Base-by-base conservation (phyloP, 1,139 yeast species). In the Meyerozyma carpophila region DNA sequence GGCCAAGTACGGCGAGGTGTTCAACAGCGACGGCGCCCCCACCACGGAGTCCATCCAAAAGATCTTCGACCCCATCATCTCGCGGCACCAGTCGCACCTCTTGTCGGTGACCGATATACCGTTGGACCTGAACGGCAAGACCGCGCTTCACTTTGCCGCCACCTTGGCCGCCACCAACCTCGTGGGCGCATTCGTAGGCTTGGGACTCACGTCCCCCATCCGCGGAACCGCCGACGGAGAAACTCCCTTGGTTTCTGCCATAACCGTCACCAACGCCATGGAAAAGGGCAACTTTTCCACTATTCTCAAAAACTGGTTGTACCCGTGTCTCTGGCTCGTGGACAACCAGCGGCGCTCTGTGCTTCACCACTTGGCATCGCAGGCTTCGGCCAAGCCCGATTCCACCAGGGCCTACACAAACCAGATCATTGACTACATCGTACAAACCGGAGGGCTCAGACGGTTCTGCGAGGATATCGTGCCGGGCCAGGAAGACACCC, bases 401-500 rank as follows among this genome's bases (percentile, higher is more conserved):
- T 14, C 16, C 24, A n/a, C 9, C 16, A 32, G 40, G 24, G 16
- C 21, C 9, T 16, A 37, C 32, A 39, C 41, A 8, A 20, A 34
- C 37, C 25, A 34, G 14, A 34, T 34, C 2, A 9, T 34, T 18
- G 37, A 34, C 26, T 34, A 34, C 14, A 18, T 34, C 8, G 37
- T 34, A 9, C 26, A 18, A 10, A 20, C 25, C 2, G 37, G 37
- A 10, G 11, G 26, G 14, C 26, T 34, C 13, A 16, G 26, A 6
- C 5, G 37, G 26, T 9, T 34, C 5, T 34, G 37, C 26, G 37
- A 34, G 3, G 13, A 42, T 8, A 32, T 47, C 24, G 37, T 47
- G 25, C 49, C 51, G 34, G 47, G 50, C 2, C 85, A 83, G 51
- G 98, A 91, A 59, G 73, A 80, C 42, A 56, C 54, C 18, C 83